Base-by-base conservation (phyloP, 352 stramenopile species). In the Blastocystis sp. region DNA sequence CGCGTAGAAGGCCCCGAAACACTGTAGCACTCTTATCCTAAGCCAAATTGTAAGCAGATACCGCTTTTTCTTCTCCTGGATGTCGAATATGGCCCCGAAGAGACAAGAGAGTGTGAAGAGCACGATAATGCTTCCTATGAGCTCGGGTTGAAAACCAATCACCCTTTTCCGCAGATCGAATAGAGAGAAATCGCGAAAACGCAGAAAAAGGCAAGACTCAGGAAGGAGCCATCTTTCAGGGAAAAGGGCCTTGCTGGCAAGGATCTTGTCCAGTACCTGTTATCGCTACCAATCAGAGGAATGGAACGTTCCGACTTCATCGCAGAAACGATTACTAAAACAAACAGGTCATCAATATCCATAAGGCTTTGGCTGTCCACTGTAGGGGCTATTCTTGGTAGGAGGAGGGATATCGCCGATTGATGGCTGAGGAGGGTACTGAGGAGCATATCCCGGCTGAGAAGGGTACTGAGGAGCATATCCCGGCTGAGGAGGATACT, bases 161-260 rank as follows among this genome's bases (percentile, higher is more conserved):
- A 84, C 74, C 21, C 7, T 68, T 84, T 84, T 43, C 74, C 74
- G 52, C 74, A 66, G 10, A 84, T 19, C n/a, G 3, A 19, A 52
- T 84, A 84, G 1, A 84, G 48, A 14, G 74, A 54, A 59, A 69
- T 42, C 14, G 19, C 19, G 28, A 84, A 70, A 21, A 68, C 10
- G 54, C 68, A 19, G 38, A 84, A 52, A 45, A 74, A 74, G 34
- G 45, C 6, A 21, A 42, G 14, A 45, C 42, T 52, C 42, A 74
- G 3, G 0, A 28, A 48, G 14, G 64, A 9, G 21, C 28, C 48
- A 57, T 57, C 48, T 57, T 57, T 57, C 48, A 57, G 42, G 7
- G 52, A 24, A 4, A 65, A 19, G 14, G 14, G 28, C 60, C 45
- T 48, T 6, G 45, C 34, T 59, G 57, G 21, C 3, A 69, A 38